Evolutionary conservation across 2,329 filamentous ascomycete genomes (phyloP), one percentile per base, ranked within the genome.

Genomic region (Epichloe gansuensis): DNA sequence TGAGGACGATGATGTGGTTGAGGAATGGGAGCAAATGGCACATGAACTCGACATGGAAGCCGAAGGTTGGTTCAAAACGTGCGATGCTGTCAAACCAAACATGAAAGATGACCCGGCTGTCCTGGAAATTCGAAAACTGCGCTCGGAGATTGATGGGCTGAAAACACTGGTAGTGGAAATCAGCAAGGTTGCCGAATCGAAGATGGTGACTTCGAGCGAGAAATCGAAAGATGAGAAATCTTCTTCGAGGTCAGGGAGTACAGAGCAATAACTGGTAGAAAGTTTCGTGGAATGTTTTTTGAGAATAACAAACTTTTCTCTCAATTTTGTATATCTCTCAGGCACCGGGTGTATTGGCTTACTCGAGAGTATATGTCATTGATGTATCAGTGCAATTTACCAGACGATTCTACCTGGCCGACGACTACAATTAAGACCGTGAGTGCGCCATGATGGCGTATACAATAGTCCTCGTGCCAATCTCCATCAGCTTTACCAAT

Each of bases 1-100:
- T 59, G 85, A 85, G 3, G 93, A 98, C 59, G 93, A 98, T 60
- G 90, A 96, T 59, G 82, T 82, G 1, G 71, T 86, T 8, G 86
- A 97, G 63, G 91, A 96, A 65, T 98, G 93, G 93, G 93, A 98
- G 70, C 86, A 95, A 66, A 74, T 91, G 63, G 69, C 75, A 8
- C 74, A 74, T 6, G 78, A 86, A 50, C 65, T 91, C 21, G 86
- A 95, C 63, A 87, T 94, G 62, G 88, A 95, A 62, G 75, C 79
- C 0, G 87, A 91, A 56, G 88, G 86, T 0, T 98, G 93, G 93
- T 74, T 78, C 38, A 89, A 93, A 74, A 83, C 78, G 52, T 90
- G 95, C 3, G 76, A 82, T 49, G 71, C 74, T n/a, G 85, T 81
- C 23, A 87, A 82, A 65, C 86, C 90, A 1, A 89, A 97, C 65